Conservation (phyloP, 78 protist genomes). For the Diacronema lutheri region DNA sequence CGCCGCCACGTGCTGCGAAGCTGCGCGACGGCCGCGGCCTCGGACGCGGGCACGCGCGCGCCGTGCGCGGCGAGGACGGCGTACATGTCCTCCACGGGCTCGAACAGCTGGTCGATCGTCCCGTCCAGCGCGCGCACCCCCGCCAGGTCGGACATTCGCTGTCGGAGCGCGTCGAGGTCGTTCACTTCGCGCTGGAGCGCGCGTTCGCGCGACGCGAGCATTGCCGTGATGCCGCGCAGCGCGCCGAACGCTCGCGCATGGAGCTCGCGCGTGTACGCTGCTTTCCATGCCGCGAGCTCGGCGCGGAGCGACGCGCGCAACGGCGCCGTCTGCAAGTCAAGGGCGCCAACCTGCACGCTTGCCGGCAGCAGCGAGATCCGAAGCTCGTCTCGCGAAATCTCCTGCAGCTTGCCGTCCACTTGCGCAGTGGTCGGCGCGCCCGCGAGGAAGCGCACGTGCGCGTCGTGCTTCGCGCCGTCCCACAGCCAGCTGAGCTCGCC, state of each 20-base stretch:
- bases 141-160: conserved; percentile 52
- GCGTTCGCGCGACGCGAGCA: conserved; percentile 13
- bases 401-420: conserved; percentile 46
- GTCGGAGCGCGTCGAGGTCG: conserved; percentile 33
- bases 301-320: conserved; percentile 38
- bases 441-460: conserved; percentile 30
- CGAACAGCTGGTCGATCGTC: conserved; percentile 40
- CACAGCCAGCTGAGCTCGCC: conserved; percentile 53
- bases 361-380: conserved; percentile 22
- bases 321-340: conserved; percentile 47
- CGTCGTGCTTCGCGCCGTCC: conserved; percentile 40
- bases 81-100: conserved; percentile 67
- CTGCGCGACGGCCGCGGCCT: conserved; percentile 52
- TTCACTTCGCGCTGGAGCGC: conserved; percentile 29
- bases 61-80: conserved; percentile 39
- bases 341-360: conserved; percentile 37
- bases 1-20: conserved; percentile 55
- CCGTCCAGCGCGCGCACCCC: conserved; percentile 55
- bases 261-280: conserved; percentile 51
- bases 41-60: conserved; percentile 58
- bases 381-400: conserved; percentile 29
- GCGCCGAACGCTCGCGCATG: conserved; percentile 42
- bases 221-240: conserved; percentile 1
- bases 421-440: conserved; percentile 52
- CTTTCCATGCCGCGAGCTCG: conserved; percentile 69